These are phyloP conservation scores for Allium cepa DNA, from an alignment of 106 monocot genomes.

Conservation along the genomic window DNA sequence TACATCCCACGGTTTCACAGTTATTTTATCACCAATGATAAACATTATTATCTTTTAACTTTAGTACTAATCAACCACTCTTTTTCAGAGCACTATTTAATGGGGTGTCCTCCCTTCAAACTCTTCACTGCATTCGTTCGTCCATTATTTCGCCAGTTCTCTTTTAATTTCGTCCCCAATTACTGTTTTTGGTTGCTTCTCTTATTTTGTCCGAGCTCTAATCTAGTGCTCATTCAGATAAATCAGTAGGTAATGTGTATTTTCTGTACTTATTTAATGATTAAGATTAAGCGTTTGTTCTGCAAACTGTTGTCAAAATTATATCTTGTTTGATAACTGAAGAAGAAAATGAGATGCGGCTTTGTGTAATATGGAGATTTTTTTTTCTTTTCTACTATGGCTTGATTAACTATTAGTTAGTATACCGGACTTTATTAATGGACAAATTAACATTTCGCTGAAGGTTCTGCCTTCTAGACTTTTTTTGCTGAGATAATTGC, in stretches of 20 bases:
- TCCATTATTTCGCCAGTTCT: not conserved
- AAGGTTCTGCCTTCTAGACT: not conserved
- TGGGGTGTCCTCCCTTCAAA: conserved; percentile 3
- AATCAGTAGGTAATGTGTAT: conserved; percentile 1
- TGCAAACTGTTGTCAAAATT: conserved; percentile 1
- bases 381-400: not conserved
- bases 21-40: not conserved
- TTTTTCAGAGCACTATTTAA: conserved; percentile 7
- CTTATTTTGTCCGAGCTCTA: not conserved
- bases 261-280: not conserved
- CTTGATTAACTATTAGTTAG: not conserved
- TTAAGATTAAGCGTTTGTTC: not conserved
- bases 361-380: not conserved
- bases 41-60: not conserved
- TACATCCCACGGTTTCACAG: no score
- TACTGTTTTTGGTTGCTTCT: not conserved
- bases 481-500: not conserved
- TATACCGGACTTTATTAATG: not conserved
- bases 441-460: not conserved
- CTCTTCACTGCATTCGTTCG: conserved; percentile 7
- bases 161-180: not conserved
- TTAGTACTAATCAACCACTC: not conserved
- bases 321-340: not conserved
- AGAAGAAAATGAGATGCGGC: not conserved
- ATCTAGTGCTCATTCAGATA: not conserved